These are phyloP conservation scores for Geotrichum aggregatum DNA, from an alignment of 1,139 yeast species.

Conservation along the genomic window DNA sequence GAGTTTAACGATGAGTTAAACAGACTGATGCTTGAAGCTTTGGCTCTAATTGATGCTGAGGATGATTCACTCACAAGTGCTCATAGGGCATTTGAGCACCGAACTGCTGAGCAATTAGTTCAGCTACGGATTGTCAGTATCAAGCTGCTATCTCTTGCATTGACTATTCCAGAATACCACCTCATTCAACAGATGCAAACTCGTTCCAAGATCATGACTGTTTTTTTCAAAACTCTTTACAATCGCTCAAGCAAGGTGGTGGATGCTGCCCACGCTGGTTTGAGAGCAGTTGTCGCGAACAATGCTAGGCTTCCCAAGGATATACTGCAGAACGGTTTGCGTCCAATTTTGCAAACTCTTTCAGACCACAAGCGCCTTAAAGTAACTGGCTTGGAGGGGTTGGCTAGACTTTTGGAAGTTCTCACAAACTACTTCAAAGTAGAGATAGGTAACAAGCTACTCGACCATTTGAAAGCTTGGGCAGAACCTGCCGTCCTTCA, in stretches of 20 bases:
- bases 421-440: constrained; percentile 91
- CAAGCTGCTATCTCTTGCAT: constrained; percentile 71
- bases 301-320: constrained; percentile 91
- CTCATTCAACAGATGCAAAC: constrained; percentile 77
- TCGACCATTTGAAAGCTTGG: constrained; percentile 95
- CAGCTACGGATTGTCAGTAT: constrained; percentile 88
- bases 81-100: constrained; percentile 76
- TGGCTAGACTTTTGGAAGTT: constrained; percentile 79
- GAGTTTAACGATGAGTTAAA: constrained; percentile 85
- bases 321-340: constrained; percentile 81
- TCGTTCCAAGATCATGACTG: constrained; percentile 81
- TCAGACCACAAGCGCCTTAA: constrained; percentile 90
- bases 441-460: constrained; percentile 87
- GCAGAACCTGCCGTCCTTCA: constrained; percentile 79
- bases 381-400: constrained; percentile 84
- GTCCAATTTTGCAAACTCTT: constrained; percentile 92
- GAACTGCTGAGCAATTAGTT: constrained; percentile 81
- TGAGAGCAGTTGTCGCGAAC: constrained; percentile 77
- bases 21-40: constrained; percentile 78
- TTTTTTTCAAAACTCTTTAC: constrained; percentile 88
- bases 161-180: constrained; percentile 46
- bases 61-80: constrained; percentile 91
- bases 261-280: constrained; percentile 87
- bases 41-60: constrained; percentile 94
- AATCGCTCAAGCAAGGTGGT: constrained; percentile 83